Percentiles rank a stretch among this genome's conserved stretches.
Conservation (phyloP, 2,329 filamentous ascomycete genomes). For the Talaromyces sp. region DNA sequence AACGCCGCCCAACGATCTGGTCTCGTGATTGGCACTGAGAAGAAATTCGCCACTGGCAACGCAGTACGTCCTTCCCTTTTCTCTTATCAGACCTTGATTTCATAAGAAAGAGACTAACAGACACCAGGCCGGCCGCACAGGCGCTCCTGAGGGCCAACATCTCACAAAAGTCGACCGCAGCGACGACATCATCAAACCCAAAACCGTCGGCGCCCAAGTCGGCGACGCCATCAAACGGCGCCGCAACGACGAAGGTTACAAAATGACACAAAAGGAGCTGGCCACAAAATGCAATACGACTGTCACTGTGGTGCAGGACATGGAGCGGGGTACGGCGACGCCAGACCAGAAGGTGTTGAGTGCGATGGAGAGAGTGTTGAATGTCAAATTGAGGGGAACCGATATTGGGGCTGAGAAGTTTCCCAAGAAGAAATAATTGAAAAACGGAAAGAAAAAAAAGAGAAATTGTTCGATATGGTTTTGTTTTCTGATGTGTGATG, state of each 20-base stretch:
- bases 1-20: constrained; percentile 87
- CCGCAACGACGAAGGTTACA: constrained; percentile 78
- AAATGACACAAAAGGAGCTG: constrained; percentile 89
- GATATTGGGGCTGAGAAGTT: constrained; percentile 85
- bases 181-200: constrained; percentile 97
- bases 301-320: constrained; percentile 72
- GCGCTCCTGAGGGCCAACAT: constrained; percentile 76
- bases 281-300: constrained; percentile 90
- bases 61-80: constrained; percentile 56
- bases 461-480: not conserved
- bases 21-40: constrained; percentile 76
- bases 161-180: constrained; percentile 96
- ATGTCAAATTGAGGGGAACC: constrained; percentile 78
- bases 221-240: constrained; percentile 78
- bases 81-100: not conserved
- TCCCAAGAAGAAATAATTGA: constrained; percentile 64
- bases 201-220: constrained; percentile 78
- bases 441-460: not conserved
- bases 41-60: constrained; percentile 81
- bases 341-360: constrained; percentile 81
- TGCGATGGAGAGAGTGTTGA: constrained; percentile 78
- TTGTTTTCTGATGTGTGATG: not conserved
- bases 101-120: constrained; percentile 15
- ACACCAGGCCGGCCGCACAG: constrained; percentile 42
- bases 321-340: constrained; percentile 73